Conservation (phyloP, 2,329 filamentous ascomycete species). For the Sporothrix pallida region DNA sequence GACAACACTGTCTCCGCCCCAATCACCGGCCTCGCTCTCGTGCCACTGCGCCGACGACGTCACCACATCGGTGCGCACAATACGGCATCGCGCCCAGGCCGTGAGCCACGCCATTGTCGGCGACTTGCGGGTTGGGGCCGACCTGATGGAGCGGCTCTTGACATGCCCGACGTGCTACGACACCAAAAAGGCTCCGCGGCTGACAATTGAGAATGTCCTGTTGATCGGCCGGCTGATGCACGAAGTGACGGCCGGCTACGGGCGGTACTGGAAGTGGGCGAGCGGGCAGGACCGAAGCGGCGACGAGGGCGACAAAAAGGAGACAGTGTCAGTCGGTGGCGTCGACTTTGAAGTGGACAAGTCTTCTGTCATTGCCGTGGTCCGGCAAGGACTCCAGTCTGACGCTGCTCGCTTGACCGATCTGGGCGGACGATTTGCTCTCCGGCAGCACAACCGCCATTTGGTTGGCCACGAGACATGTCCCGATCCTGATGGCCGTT, state of each 20-base stretch:
- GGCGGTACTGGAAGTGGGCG: conserved; percentile 30
- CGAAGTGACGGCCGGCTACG: conserved; percentile 29
- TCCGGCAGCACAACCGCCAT: conserved; percentile 32
- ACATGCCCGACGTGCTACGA: conserved; percentile 30
- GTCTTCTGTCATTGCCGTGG: not conserved
- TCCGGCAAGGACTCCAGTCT: conserved; percentile 21
- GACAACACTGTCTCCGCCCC: not conserved
- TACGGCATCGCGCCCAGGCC: conserved; percentile 1
- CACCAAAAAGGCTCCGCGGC: conserved; percentile 28
- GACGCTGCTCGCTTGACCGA: conserved; percentile 27
- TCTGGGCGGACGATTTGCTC: conserved; percentile 25
- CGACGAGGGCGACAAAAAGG: not conserved
- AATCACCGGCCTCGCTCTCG: not conserved
- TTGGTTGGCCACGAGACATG: conserved; percentile 32
- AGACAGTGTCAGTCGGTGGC: not conserved
- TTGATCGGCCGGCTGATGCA: conserved; percentile 30
- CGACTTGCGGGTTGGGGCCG: conserved; percentile 28
- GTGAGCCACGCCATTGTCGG: conserved; percentile 25
- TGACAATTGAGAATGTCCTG: conserved; percentile 32
- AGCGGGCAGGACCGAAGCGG: not conserved
- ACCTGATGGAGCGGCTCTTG: conserved; percentile 25
- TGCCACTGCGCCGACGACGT: conserved; percentile 29
- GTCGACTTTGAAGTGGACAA: conserved; percentile 19
- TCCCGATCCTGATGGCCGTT: conserved; percentile 27
- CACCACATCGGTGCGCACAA: not conserved